Base-by-base conservation (phyloP, 768 basidiomycete genomes). In the Sarcomyxa edulis region DNA sequence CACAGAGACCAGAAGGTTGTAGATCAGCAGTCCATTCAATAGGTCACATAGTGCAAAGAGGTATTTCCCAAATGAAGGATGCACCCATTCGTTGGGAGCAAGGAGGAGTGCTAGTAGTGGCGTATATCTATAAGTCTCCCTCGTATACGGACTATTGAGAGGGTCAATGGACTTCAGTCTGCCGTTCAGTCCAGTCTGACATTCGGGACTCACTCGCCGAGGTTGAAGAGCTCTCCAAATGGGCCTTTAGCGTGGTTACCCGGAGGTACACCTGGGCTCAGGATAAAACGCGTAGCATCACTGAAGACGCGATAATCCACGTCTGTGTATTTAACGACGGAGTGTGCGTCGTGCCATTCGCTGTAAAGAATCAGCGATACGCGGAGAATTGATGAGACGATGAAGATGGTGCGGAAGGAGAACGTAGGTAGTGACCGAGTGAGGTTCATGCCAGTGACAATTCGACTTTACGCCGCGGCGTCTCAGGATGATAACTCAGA, bases 91-190 rank as follows among this genome's bases (percentile, higher is more conserved):
- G 53, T 92, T 95, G 7, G 95, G 93, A 3, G 81, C 66, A 19
- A 97, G 64, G 11, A 96, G 59, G 3, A 90, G 56, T 3, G 96
- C 88, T 9, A 99, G 74, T 22, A 99, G 64, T 6, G 96, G 96
- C 0, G 96, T 98, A 59, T 99, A 99, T 14, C 96, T 86, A 57
- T 95, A 99, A 1, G 96, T 99, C 48, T 86, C 78, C 27, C 96
- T 75, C 8, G 69, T 73, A 58, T 98, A 99, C 6, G 96, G 96
- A 53, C 90, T 97, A 51, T 1, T 39, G 37, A 50, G 16, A 14
- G 24, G n/a, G 24, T 27, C 30, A 22, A 38, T 21, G n/a, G n/a
- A n/a, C n/a, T n/a, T n/a, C n/a, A n/a, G n/a, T 37, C 36, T 22
- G 18, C 16, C 5, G 37, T 6, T 6, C 24, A 19, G 34, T 30